Conservation (phyloP, 176 grass and related monocot genomes). For the Thalia dealbata region DNA sequence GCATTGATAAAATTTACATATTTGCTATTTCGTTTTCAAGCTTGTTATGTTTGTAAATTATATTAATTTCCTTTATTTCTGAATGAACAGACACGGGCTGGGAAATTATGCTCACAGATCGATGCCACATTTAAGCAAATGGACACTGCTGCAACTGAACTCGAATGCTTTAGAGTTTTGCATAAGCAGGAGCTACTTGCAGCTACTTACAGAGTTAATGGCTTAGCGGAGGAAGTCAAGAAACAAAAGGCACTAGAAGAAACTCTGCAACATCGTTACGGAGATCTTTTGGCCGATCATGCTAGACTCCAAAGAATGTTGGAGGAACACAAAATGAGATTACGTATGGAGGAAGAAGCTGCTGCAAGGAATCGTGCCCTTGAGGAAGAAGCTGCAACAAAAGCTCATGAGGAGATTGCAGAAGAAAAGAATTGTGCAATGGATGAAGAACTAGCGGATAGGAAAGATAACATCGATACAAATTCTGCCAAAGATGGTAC, state of each 20-base stretch:
- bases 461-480: background rate
- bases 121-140: constrained; percentile 83
- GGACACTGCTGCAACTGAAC: constrained; percentile 64
- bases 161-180: constrained; percentile 78
- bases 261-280: constrained; percentile 51
- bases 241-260: constrained; percentile 67
- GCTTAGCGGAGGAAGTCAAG: constrained; percentile 60
- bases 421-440: background rate
- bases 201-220: constrained; percentile 42
- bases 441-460: background rate
- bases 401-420: background rate
- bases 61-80: constrained; percentile 14
- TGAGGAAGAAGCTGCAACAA: constrained; percentile 15
- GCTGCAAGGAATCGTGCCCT: constrained; percentile 9
- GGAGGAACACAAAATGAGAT: constrained; percentile 45
- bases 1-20: background rate
- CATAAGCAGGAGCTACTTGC: constrained; percentile 84
- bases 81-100: constrained; percentile 37
- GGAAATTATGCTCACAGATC: constrained; percentile 60
- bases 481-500: background rate
- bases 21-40: background rate
- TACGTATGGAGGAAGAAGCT: constrained; percentile 26
- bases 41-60: background rate
- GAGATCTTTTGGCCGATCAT: constrained; percentile 41
- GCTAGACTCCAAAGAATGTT: constrained; percentile 43